A percentile compares a stretch with the other conserved stretches of the same genome.
Conservation (phyloP, 2,329 filamentous ascomycete species). For the Endoconidiophora laricicola region DNA sequence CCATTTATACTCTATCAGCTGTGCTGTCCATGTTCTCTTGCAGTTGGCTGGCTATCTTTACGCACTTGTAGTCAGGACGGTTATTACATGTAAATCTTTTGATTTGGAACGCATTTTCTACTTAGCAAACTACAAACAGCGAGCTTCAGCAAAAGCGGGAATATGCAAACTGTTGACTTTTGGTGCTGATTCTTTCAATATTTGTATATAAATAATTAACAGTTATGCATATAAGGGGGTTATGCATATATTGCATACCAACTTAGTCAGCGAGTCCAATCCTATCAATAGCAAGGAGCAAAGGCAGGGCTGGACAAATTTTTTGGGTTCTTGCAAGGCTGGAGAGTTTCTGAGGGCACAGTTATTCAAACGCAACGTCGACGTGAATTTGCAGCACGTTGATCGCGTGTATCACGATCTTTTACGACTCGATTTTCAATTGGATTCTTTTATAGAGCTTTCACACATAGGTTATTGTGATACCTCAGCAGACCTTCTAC, state of each 20-base stretch:
- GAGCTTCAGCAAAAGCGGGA: too few species aligned
- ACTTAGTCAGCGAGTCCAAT: conserved; percentile 4
- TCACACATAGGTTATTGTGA: conserved; percentile 1
- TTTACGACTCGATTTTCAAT: neutral
- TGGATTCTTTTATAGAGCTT: neutral
- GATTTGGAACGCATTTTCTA: too few species aligned
- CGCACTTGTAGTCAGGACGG: too few species aligned
- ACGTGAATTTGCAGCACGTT: conserved; percentile 12
- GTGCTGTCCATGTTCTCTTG: neutral
- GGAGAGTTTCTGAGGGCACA: conserved; percentile 5
- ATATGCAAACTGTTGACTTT: too few species aligned
- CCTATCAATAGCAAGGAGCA: neutral
- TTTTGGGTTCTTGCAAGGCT: conserved; percentile 13
- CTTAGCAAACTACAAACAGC: too few species aligned
- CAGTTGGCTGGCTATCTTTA: neutral
- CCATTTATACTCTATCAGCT: too few species aligned
- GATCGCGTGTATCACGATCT: conserved; percentile 8
- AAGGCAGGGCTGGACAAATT: conserved; percentile 13
- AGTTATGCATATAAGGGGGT: neutral
- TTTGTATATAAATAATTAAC: too few species aligned
- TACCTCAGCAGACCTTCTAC: conserved; percentile 6
- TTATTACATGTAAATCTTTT: too few species aligned
- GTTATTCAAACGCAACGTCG: conserved; percentile 5
- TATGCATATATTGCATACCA: neutral
- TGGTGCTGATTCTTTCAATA: too few species aligned